These are phyloP conservation scores for apple (Malus domestica) DNA, from an alignment of 306 rosid species.

Conservation along the genomic window ASM211411v1 NC_041795.1:21605501-21606000, in stretches of 20 bases:
- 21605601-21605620: constrained; percentile 50
- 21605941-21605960: constrained; percentile 30
- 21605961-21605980: constrained; percentile 25
- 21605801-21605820: background rate
- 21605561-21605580: constrained; percentile 65
- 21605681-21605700: background rate
- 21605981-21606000: constrained; percentile 29
- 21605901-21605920: constrained; percentile 14
- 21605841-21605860: background rate
- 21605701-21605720: background rate
- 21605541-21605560: constrained; percentile 41
- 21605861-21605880: background rate
- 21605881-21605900: constrained; percentile 1
- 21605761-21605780: background rate
- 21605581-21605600: constrained; percentile 50
- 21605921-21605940: constrained; percentile 10
- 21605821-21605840: background rate
- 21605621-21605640: background rate
- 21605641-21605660: background rate
- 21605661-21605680: background rate
- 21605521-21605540: constrained; percentile 40
- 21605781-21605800: background rate
- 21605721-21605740: background rate
- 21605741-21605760: too few relatives aligned
- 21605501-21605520: constrained; percentile 58